Conservation (phyloP, 139 green algal genomes). For the Closterium sp. region DNA sequence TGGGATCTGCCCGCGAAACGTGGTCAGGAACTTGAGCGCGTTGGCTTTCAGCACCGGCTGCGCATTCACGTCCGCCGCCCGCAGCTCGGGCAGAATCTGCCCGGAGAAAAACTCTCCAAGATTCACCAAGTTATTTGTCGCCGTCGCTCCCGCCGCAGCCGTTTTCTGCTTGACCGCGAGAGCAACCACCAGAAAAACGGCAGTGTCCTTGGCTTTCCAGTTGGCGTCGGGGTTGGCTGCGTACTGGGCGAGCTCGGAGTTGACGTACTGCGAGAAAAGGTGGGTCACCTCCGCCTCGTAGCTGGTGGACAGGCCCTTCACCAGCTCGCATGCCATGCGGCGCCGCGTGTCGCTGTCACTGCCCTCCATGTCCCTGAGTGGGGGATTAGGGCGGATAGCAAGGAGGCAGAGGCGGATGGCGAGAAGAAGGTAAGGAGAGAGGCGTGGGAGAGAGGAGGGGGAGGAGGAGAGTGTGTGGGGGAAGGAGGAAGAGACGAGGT, state of each 20-base stretch:
- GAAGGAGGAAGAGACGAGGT: background rate
- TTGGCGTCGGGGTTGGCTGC: conserved; percentile 58
- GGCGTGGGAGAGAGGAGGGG: background rate
- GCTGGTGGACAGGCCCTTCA: conserved; percentile 55
- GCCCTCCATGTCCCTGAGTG: conserved; percentile 87
- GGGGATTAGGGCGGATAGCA: background rate
- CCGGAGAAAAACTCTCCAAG: conserved; percentile 81
- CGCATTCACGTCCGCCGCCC: conserved; percentile 60
- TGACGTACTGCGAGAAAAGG: conserved; percentile 83
- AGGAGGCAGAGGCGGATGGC: background rate
- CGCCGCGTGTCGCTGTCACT: conserved; percentile 90
- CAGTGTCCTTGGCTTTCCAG: conserved; percentile 93
- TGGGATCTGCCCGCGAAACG: conserved; percentile 74
- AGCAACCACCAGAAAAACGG: conserved; percentile 91
- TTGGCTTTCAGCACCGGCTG: conserved; percentile 89
- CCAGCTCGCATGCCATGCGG: conserved; percentile 86
- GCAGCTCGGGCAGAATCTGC: conserved; percentile 84
- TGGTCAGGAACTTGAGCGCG: conserved; percentile 93
- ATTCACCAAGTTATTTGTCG: conserved; percentile 86
- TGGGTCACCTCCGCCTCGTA: conserved; percentile 62
- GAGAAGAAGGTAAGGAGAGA: background rate
- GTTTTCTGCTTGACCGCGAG: conserved; percentile 84
- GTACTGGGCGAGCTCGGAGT: conserved; percentile 71
- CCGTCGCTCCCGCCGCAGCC: conserved; percentile 78
- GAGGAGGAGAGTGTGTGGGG: background rate